Conservation (phyloP, 208 protist genomes). For the Naegleria lovaniensis region DNA sequence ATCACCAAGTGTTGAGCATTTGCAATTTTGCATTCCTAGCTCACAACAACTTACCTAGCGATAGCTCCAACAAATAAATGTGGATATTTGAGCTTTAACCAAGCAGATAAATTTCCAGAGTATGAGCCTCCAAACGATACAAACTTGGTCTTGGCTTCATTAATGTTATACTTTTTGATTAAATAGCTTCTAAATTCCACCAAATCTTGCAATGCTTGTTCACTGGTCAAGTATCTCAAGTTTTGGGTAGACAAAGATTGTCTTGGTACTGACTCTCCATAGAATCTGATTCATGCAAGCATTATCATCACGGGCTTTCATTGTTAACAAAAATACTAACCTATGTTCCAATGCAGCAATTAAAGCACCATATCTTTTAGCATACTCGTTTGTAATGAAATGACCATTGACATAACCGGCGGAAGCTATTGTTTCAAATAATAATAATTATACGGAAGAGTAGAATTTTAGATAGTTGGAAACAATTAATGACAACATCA, state of each 20-base stretch:
- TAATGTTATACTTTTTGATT: neutral
- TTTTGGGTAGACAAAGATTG: neutral
- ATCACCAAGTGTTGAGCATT: no score
- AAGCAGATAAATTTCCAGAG: constrained; percentile 39
- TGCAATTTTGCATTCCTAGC: no score
- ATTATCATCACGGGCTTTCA: neutral
- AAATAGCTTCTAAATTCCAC: constrained; percentile 21
- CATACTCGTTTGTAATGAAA: constrained; percentile 27
- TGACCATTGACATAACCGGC: neutral
- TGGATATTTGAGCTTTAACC: constrained; percentile 34
- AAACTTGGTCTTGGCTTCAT: neutral
- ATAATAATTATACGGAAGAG: no score
- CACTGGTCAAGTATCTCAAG: constrained; percentile 10
- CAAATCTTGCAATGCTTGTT: constrained; percentile 34
- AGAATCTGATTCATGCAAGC: neutral
- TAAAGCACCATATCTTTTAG: constrained; percentile 4
- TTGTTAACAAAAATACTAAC: constrained; percentile 30
- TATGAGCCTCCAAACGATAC: constrained; percentile 34
- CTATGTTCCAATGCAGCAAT: constrained; percentile 34
- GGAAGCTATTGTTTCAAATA: no score
- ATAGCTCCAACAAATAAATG: neutral
- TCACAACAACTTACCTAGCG: neutral
- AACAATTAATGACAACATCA: no score
- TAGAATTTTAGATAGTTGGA: no score
- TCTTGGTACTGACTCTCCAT: neutral